Evolutionary conservation across 768 basidiomycete genomes (phyloP), one percentile per base, ranked within the genome.

Genomic region (Leccinellum luteum): DNA sequence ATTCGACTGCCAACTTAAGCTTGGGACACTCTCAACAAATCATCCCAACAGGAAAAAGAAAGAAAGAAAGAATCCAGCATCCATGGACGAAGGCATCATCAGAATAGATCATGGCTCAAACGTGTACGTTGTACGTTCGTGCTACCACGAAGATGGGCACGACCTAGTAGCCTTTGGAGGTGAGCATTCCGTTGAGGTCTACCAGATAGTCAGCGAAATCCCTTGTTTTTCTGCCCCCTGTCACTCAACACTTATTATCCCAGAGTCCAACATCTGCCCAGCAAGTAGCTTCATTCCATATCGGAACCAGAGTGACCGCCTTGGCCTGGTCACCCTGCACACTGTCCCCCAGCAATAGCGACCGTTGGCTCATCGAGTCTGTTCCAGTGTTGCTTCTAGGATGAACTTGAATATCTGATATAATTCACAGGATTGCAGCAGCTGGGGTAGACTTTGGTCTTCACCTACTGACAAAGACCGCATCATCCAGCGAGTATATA

Each of bases 281-380:
- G 57, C 74, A 74, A 34, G 63, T 93, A 64, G 89, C 89, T 45
- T 84, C 84, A 19, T 92, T 92, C 65, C 81, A 89, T 72, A 73
- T 92, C 44, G 90, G 91, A 19, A 77, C 79, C 10, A 79, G 83
- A 51, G 78, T 89, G 44, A 90, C 88, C 3, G 82, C 92, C 5
- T 70, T 93, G 14, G 89, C 91, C 3, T 93, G 89, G 86, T 92
- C 91, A 3, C 79, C 89, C 41, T 75, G 78, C 13, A 77, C 88
- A 7, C 74, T 83, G 6, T 92, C 91, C 6, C 87, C 90, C 3
- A 81, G 84, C 14, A 73, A 74, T 19, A 79, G 79, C 53, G 85
- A 86, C 55, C 74, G 80, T 35, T 93, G 91, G 91, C 67, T 79
- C 51, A 75, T 92, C 31, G 87, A 92, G 91, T 92, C 61, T 59